A percentile compares a stretch with the other conserved stretches of the same genome.
These are phyloP conservation scores for Tulasnella sp. DNA, from an alignment of 768 basidiomycete species.

Conservation along the genomic window DNA sequence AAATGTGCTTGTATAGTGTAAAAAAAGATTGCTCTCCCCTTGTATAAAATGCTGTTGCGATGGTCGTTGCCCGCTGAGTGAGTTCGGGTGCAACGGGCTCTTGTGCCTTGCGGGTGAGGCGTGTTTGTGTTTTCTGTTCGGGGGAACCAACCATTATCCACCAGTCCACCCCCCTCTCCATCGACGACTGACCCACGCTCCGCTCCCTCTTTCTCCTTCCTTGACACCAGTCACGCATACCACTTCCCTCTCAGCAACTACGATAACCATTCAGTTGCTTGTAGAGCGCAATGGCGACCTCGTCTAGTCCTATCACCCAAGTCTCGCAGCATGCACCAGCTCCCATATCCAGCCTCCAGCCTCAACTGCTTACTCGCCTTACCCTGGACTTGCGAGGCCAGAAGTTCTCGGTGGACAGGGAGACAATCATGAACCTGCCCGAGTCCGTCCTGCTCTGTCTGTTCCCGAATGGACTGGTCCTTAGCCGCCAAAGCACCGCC, in stretches of 20 bases:
- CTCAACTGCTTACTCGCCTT: conserved; percentile 84
- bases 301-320: conserved; percentile 48
- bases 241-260: background rate
- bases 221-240: background rate
- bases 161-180: background rate
- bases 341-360: conserved; percentile 56
- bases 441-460: conserved; percentile 95
- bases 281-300: conserved; percentile 35
- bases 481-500: conserved; percentile 79
- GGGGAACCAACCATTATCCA: conserved; percentile 7
- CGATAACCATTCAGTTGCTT: background rate
- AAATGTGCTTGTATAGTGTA: background rate
- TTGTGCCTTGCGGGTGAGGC: background rate
- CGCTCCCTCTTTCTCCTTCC: background rate
- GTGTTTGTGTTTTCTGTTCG: conserved; percentile 13
- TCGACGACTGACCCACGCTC: background rate
- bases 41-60: background rate
- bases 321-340: conserved; percentile 37
- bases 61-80: background rate
- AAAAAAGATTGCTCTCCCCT: background rate
- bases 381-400: conserved; percentile 89
- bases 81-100: background rate
- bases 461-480: conserved; percentile 95
- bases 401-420: conserved; percentile 93
- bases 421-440: conserved; percentile 97